phyloP scores from a whole-genome alignment of 2,329 filamentous ascomycete species.

The Colletotrichum sp. region DNA sequence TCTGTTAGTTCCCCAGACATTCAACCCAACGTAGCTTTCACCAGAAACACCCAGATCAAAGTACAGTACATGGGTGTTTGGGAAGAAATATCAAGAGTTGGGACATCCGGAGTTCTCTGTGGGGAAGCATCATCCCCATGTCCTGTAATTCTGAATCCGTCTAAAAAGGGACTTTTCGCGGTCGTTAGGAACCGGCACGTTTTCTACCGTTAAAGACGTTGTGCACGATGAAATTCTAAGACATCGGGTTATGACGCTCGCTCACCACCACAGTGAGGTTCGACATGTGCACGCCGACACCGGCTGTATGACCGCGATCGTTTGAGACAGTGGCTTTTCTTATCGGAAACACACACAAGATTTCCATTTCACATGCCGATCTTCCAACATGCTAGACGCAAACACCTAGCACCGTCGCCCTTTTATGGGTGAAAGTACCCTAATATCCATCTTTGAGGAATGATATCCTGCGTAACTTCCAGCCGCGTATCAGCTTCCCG shows the following conservation, averaged over 20 bases:
- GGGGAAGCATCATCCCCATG: too few species aligned
- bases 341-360: neutral
- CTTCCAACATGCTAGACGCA: neutral
- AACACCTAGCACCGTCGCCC: neutral
- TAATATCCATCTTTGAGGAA: neutral
- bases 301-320: neutral
- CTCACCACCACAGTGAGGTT: neutral
- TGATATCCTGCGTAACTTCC: neutral
- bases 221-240: neutral
- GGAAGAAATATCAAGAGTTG: too few species aligned
- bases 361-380: neutral
- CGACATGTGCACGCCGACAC: neutral
- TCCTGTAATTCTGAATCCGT: too few species aligned
- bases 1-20: neutral
- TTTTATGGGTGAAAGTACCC: neutral
- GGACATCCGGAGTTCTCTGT: too few species aligned
- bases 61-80: neutral
- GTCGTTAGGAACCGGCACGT: too few species aligned
- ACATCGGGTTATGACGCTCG: neutral
- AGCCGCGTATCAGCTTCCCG: neutral
- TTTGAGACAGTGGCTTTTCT: neutral
- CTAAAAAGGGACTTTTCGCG: too few species aligned
- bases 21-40: neutral
- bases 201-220: neutral
- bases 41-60: neutral